Evolutionary conservation across 1,284 basidiomycete genomes (phyloP), one percentile per base, ranked within the genome.

Genomic region (Gomphus bonarii): DNA sequence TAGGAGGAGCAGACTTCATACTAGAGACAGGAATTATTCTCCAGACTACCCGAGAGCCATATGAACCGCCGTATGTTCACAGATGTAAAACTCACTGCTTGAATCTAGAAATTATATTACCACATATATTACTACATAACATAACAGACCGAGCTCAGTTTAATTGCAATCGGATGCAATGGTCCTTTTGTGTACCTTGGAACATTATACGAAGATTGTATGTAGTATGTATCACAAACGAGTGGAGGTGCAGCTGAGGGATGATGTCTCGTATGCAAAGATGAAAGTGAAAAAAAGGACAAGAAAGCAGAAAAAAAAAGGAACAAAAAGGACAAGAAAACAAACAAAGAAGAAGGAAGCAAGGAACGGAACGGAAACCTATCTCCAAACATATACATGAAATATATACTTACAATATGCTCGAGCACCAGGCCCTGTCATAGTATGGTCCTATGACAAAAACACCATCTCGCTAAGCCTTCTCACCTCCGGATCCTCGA

Each of bases 391-490:
- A 43, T 22, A 9, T 28, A 47, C 28, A 28, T 3, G 8, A 25
- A 2, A 11, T 20, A 5, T 9, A 8, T 25, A 25, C 25, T 25
- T 25, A 25, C 25, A 25, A 4, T 25, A 25, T 25, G 25, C 25
- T 25, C 25, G 25, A 25, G 25, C 25, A 25, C 25, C 4, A 25
- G 25, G 25, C 25, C 25, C 25, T 4, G 25, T 25, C 25, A 25
- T 4, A 25, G 25, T 25, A 25, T 3, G 4, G 25, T 3, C 14
- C 36, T 40, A 51, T 6, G 50, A 20, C 33, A 86, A 68, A 66
- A 86, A 87, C 58, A 83, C 84, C 64, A 85, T 67, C 71, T 86
- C 85, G 57, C 80, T 80, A 71, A 86, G 69, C 66, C 82, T 69
- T 65, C 84, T 70, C 61, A 73, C 77, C 71, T 87, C 84, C 22